These are phyloP conservation scores for Penicillium italicum DNA, from an alignment of 2,329 filamentous ascomycete species.

Conservation along the genomic window DNA sequence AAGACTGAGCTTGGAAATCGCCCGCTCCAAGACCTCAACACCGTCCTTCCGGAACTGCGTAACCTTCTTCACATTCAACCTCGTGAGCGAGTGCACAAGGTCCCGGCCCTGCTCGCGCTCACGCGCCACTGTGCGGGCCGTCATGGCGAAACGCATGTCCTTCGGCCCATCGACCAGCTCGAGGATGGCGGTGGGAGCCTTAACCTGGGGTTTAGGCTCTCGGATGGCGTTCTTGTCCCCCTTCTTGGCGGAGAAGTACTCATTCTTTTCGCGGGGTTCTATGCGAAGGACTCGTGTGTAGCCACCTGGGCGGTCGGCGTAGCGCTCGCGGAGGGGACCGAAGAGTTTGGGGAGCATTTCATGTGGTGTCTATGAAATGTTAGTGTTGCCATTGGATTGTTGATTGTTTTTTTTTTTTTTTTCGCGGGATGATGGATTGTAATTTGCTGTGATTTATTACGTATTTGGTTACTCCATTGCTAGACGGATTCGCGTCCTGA, in stretches of 20 bases:
- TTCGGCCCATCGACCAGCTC: constrained; percentile 92
- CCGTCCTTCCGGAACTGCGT: constrained; percentile 69
- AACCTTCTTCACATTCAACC: constrained; percentile 77
- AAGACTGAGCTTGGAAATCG: constrained; percentile 58
- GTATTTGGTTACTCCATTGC: not conserved
- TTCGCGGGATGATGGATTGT: not conserved
- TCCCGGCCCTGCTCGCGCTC: constrained; percentile 52
- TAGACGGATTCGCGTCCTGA: not conserved
- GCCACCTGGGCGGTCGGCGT: constrained; percentile 74
- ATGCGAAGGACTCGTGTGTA: constrained; percentile 94
- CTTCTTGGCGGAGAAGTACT: constrained; percentile 21
- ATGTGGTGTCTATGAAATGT: constrained; percentile 36
- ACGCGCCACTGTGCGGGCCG: constrained; percentile 75
- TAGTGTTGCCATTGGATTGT: constrained; percentile 1
- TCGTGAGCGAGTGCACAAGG: constrained; percentile 66
- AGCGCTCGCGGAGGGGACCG: constrained; percentile 74
- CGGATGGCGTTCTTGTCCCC: constrained; percentile 15
- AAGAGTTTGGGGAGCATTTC: constrained; percentile 76
- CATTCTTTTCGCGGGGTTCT: constrained; percentile 67
- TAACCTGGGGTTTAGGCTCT: constrained; percentile 56
- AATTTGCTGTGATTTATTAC: not conserved
- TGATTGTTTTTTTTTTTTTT: constrained; percentile 2
- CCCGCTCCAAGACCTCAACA: constrained; percentile 61
- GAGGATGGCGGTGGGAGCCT: constrained; percentile 84
- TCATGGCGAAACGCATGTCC: constrained; percentile 93